Evolutionary conservation across 305 asterid genomes (phyloP).

Genomic region (Solanum hybrid): DNA sequence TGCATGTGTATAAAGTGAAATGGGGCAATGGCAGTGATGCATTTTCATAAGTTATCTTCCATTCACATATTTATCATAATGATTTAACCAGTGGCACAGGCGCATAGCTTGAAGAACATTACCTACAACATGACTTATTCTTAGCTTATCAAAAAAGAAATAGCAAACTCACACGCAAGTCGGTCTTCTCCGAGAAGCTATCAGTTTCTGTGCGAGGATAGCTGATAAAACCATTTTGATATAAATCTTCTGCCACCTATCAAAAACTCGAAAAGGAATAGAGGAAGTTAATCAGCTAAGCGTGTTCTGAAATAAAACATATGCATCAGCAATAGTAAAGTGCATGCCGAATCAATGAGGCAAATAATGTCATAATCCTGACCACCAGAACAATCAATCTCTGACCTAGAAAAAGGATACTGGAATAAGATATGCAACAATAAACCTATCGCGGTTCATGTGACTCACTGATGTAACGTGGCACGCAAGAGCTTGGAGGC

Average conservation of each 20-base stretch:
- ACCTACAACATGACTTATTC: neutral
- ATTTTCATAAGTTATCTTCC: neutral
- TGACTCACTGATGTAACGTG: neutral
- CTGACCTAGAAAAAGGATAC: neutral
- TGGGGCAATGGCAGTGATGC: neutral
- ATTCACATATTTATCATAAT: neutral
- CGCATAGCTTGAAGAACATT: neutral
- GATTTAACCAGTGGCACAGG: neutral
- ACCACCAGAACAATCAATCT: neutral
- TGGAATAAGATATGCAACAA: neutral
- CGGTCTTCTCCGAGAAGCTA: slow-evolving; percentile 59
- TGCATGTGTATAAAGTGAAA: neutral
- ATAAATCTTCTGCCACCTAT: slow-evolving; percentile 96
- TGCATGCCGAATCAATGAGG: neutral
- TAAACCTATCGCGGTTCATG: neutral
- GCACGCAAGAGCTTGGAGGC: neutral
- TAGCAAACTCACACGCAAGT: slow-evolving; percentile 51
- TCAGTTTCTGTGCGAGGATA: slow-evolving; percentile 99
- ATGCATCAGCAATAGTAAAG: neutral
- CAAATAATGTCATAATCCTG: neutral
- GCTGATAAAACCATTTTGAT: slow-evolving; percentile 95
- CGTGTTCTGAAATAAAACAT: neutral
- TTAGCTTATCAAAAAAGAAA: slow-evolving; percentile 6
- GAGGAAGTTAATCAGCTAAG: neutral
- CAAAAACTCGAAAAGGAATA: neutral